Percentiles rank a stretch among this genome's conserved stretches.
Evolutionary conservation across 208 protist species (phyloP).

Genomic region (Leishmania gerbilli): DNA sequence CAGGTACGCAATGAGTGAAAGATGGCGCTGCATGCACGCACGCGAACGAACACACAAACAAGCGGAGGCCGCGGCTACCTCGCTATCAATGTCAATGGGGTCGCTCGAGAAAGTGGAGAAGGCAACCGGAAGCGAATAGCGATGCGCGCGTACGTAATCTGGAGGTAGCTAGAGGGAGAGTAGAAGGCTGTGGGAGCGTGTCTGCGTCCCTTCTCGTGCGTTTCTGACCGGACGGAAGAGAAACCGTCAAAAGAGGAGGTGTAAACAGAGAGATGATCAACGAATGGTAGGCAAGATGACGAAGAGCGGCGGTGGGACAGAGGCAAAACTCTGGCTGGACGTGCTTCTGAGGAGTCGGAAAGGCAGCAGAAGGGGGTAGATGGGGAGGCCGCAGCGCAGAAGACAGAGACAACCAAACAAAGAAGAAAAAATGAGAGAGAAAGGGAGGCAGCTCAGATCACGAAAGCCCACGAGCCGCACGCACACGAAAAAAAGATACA

Average conservation of each 20-base stretch:
- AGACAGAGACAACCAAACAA: neutral
- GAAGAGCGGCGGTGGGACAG: neutral
- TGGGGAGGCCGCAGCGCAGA: neutral
- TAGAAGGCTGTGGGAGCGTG: neutral
- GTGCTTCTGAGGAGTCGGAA: neutral
- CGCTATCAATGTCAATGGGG: neutral
- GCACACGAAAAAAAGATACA: neutral
- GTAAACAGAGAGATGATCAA: neutral
- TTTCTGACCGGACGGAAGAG: neutral
- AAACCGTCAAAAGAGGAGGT: neutral
- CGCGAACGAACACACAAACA: neutral
- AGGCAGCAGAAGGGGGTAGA: neutral
- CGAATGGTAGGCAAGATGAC: neutral
- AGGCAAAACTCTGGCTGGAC: neutral
- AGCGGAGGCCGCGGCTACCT: neutral
- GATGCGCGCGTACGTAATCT: neutral
- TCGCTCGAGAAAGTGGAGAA: neutral
- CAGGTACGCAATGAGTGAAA: neutral
- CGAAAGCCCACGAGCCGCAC: neutral
- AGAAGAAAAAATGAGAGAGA: neutral
- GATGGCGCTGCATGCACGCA: neutral
- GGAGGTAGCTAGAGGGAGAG: neutral
- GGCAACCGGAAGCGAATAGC: neutral
- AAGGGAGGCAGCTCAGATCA: neutral
- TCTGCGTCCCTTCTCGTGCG: neutral